Evolutionary conservation across 495 filamentous ascomycete species (phyloP), one percentile per base, ranked within the genome.

Genomic region (Oidiodendron maius): DNA sequence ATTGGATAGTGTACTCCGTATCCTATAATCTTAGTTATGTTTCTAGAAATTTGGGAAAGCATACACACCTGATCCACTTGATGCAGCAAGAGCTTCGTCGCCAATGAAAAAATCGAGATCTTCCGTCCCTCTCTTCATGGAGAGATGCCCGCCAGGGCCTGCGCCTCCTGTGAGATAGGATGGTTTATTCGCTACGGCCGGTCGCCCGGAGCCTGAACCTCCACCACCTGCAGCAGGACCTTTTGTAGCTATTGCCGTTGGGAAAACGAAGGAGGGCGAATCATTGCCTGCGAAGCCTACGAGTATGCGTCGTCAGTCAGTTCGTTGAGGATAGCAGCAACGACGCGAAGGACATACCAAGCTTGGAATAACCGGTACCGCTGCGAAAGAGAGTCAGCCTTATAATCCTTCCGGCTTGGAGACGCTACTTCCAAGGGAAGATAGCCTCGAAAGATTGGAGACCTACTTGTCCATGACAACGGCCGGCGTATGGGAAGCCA

Each of bases 391-490:
- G 36, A 53, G 48, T 61, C 40, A 65, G 60, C 42, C 55, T 46
- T 22, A 18, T 26, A 22, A n/a, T 1, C 16, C 12, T 13, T 11
- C 13, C 13, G 9, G 21, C 4, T 35, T 16, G 13, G 24, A 18
- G 34, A n/a, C 16, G 24, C 46, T 48, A 16, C 36, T 45, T 34
- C 46, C 47, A 38, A 48, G 50, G 59, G 48, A 59, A 41, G 34
- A 39, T 30, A 40, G 49, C 35, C 21, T 48, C 17, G 22, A 12
- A 25, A 21, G 50, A 17, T 36, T 43, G 30, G 51, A 57, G 40
- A 78, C 93, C 59, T 83, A 98, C 93, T 98, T 98, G 93, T 98
- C 93, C 89, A 98, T 98, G 88, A 98, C 93, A 96, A 98, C 94
- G 86, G 93, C 93, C 55, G 93, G 93, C 63, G 93, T 97, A 83